Evolutionary conservation across 139 green algal genomes (phyloP), one percentile per base, ranked within the genome.

Genomic region (Gonium pectorale): DNA sequence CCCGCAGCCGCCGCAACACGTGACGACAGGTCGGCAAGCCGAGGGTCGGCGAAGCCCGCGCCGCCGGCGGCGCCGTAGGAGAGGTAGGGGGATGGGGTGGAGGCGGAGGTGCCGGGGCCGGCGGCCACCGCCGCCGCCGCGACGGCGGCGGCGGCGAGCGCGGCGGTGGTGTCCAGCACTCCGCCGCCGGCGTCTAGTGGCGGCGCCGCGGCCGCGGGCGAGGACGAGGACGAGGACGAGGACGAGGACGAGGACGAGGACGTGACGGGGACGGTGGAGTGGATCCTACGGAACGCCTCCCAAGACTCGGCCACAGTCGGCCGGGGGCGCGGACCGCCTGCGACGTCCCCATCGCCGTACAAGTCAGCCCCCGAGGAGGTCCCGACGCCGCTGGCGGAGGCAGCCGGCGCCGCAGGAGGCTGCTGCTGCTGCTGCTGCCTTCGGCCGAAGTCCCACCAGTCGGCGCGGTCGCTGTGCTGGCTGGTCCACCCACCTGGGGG

Each of bases 101-200:
- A 56, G 49, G 21, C 11, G 59, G 11, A 9, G 59, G 2, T 29
- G 59, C 11, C 59, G 26, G 59, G 26, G 31, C 13, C 31, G 62
- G 4, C 26, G 31, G 31, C 35, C 22, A 22, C 22, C 22, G 43
- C 75, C 4, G 75, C 75, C 5, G 75, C 75, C 21, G 75, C 75
- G 3, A 82, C 75, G 3, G 75, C 59, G 8, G 75, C 75, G 21
- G 75, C 75, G 7, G 75, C 75, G 17, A 82, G 59, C 40, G 75
- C 75, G 5, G 75, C 75, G 29, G 75, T 71, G n/a, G 75, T 62
- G 56, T 82, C 75, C 19, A 81, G 54, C 40, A 71, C 24, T 21
- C 59, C 59, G 59, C n/a, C 40, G 59, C 22, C 49, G 13, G 49
- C 49, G 13, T 56, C 49, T 56, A 56, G 13, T 17, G 13, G 13